Conservation (phyloP, 2,329 filamentous ascomycete species). For the Celoporthe dispersa region DNA sequence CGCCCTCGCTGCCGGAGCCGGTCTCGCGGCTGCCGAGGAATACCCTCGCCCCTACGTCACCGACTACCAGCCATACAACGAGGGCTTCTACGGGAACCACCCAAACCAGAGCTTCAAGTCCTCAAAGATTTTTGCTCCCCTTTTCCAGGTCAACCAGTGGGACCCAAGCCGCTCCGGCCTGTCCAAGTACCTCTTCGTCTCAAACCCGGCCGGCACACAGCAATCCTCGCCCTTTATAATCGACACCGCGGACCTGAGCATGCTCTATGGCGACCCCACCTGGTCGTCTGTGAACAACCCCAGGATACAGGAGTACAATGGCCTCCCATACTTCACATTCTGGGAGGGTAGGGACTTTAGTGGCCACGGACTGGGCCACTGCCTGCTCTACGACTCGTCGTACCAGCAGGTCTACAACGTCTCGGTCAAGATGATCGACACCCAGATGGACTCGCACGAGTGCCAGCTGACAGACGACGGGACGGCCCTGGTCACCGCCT, state of each 20-base stretch:
- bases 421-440: constrained; percentile 29
- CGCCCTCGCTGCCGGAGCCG: constrained; percentile 25
- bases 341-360: constrained; percentile 28
- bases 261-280: constrained; percentile 28
- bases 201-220: constrained; percentile 18
- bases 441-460: constrained; percentile 39
- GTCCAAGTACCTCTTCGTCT: constrained; percentile 25
- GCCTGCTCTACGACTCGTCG: constrained; percentile 27
- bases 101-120: constrained; percentile 27
- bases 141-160: constrained; percentile 30
- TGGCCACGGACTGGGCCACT: constrained; percentile 27
- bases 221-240: constrained; percentile 27
- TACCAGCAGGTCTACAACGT: constrained; percentile 27
- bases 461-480: constrained; percentile 45
- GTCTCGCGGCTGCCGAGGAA: constrained; percentile 26
- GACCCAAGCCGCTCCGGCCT: constrained; percentile 26
- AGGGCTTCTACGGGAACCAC: constrained; percentile 22
- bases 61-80: constrained; percentile 25
- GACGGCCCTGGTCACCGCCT: constrained; percentile 46
- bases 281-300: constrained; percentile 28
- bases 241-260: constrained; percentile 27
- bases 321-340: constrained; percentile 28
- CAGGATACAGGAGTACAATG: constrained; percentile 28
- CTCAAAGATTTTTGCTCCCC: constrained; percentile 14
- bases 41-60: constrained; percentile 24